These are phyloP conservation scores for Xylaria telfairii DNA, from an alignment of 495 filamentous ascomycete genomes.

Conservation along the genomic window DNA sequence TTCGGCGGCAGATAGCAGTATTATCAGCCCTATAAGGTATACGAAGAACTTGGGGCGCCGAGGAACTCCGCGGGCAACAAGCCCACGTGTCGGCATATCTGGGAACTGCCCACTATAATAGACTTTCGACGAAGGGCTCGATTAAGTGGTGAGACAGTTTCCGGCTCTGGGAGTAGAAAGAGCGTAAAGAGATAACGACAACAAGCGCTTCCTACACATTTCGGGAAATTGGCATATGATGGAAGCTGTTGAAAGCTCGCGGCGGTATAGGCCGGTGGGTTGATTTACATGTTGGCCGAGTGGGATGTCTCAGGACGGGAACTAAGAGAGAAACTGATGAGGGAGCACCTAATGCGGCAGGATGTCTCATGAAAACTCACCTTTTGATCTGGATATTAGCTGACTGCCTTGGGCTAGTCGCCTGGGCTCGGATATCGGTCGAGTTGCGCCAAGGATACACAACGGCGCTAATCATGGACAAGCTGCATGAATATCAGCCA, in stretches of 20 bases:
- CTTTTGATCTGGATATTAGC: not conserved
- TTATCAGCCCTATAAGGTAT: conserved; percentile 41
- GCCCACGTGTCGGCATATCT: conserved; percentile 37
- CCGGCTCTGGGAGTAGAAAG: not conserved
- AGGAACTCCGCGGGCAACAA: conserved; percentile 42
- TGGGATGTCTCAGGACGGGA: not conserved
- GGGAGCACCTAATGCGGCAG: not conserved
- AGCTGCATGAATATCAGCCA: conserved; percentile 10
- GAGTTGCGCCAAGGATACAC: conserved; percentile 6
- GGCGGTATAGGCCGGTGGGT: not conserved
- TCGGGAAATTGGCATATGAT: not conserved
- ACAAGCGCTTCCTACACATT: not conserved
- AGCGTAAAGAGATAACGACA: not conserved
- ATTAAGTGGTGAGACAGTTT: not conserved
- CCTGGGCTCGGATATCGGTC: not conserved
- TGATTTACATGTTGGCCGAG: not conserved
- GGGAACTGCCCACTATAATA: not conserved
- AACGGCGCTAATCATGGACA: not conserved
- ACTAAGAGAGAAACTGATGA: not conserved
- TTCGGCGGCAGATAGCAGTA: conserved; percentile 46
- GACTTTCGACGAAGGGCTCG: not conserved
- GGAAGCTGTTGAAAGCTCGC: not conserved
- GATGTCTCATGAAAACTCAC: not conserved
- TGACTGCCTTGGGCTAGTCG: not conserved
- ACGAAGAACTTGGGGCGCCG: conserved; percentile 40